Evolutionary conservation across 305 asterid genomes (phyloP).

Genomic region (Solanum chacoense): DNA sequence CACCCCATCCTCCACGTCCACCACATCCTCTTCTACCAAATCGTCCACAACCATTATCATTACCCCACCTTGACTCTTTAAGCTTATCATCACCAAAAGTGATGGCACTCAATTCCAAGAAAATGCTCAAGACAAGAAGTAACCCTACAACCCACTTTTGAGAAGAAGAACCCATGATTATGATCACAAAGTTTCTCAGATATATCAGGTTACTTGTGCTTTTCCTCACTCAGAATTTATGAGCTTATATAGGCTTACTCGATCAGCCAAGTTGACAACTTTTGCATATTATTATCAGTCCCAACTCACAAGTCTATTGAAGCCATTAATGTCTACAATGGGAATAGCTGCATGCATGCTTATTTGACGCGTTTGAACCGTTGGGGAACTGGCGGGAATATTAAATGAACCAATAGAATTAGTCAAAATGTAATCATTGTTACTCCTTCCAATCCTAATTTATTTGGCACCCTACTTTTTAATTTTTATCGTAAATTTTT

Average conservation of each 20-base stretch:
- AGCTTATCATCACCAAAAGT: constrained; percentile 29
- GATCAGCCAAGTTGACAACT: not conserved
- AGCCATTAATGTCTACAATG: constrained; percentile 22
- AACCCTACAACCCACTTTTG: constrained; percentile 29
- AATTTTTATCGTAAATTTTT: not conserved
- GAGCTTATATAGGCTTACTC: not conserved
- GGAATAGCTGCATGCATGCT: constrained; percentile 16
- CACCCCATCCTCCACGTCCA: constrained; percentile 17
- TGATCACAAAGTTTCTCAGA: not conserved
- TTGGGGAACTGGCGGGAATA: constrained; percentile 41
- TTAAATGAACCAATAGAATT: constrained; percentile 15
- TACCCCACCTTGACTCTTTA: constrained; percentile 29
- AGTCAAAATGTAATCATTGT: not conserved
- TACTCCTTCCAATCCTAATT: not conserved
- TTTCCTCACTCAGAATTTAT: not conserved
- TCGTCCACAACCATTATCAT: constrained; percentile 29
- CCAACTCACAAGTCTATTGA: not conserved
- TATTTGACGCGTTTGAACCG: constrained; percentile 41
- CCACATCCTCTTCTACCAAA: constrained; percentile 37
- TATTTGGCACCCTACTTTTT: not conserved
- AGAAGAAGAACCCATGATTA: constrained; percentile 29
- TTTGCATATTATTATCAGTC: not conserved
- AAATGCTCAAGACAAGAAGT: constrained; percentile 20
- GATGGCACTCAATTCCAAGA: constrained; percentile 28
- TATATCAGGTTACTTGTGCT: constrained; percentile 6